These are phyloP conservation scores for Verticillium klebahnii DNA, from an alignment of 2,329 filamentous ascomycete genomes.

Conservation along the genomic window DNA sequence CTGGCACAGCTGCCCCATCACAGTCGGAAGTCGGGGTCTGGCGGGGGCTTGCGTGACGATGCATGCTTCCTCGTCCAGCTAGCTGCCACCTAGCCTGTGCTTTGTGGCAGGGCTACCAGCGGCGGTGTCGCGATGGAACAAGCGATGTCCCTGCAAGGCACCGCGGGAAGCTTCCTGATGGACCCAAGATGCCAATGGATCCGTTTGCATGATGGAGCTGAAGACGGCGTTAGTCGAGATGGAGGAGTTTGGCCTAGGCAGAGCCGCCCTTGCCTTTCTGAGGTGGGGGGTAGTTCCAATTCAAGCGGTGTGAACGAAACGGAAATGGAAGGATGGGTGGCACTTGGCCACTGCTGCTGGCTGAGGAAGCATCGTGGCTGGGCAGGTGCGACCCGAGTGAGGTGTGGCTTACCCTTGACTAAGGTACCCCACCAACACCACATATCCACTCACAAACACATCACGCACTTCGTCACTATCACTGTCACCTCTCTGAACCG, in stretches of 20 bases:
- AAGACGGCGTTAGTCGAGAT: neutral
- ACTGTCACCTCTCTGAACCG: neutral
- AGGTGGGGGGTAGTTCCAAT: neutral
- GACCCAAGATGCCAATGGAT: neutral
- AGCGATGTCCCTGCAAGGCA: neutral
- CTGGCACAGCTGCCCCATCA: neutral
- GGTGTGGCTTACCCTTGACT: neutral
- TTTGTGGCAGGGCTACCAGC: neutral
- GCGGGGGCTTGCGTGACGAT: neutral
- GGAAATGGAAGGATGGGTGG: neutral
- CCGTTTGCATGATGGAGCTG: neutral
- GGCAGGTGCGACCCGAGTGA: neutral
- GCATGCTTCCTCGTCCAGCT: neutral
- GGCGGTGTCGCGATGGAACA: neutral
- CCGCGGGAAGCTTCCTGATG: neutral
- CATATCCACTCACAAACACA: neutral
- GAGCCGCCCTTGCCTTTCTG: neutral
- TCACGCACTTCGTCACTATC: neutral
- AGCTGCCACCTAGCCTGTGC: neutral
- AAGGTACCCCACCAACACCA: neutral
- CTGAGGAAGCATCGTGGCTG: neutral
- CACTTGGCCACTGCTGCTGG: neutral
- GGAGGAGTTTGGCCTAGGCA: neutral
- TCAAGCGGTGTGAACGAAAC: neutral
- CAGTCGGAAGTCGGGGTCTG: neutral